A percentile compares a stretch with the other conserved stretches of the same genome.
Conservation (phyloP, 139 green algal species). For the Tetradesmus lagerheimii region DNA sequence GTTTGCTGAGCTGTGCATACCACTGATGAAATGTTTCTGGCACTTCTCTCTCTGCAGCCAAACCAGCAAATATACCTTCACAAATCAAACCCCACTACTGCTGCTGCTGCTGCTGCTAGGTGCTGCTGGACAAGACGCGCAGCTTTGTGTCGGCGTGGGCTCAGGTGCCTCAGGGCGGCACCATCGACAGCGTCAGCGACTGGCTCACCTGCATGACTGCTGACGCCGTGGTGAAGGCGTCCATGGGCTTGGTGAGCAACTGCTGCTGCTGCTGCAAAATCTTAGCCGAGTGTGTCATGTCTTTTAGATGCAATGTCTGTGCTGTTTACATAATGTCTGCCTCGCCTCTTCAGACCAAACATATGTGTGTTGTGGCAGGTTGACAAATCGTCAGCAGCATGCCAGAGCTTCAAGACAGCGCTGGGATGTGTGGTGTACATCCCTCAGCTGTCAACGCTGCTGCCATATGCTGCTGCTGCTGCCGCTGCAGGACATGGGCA, state of each 20-base stretch:
- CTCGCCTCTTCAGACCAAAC: too few species aligned
- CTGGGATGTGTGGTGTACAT: background rate
- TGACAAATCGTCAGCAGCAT: too few species aligned
- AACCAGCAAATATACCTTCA: too few species aligned
- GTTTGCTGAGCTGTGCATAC: too few species aligned
- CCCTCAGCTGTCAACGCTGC: background rate
- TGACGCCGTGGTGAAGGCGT: slow-evolving; percentile 38
- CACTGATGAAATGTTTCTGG: too few species aligned
- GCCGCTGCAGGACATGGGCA: slow-evolving; percentile 30
- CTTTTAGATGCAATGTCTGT: too few species aligned
- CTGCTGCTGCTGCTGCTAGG: background rate
- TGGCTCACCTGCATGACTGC: slow-evolving; percentile 50
- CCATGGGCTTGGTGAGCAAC: slow-evolving; percentile 23
- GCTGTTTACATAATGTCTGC: too few species aligned
- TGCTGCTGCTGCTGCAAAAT: slow-evolving; percentile 1
- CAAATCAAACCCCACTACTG: too few species aligned
- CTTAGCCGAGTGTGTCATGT: too few species aligned
- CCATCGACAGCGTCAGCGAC: slow-evolving; percentile 18
- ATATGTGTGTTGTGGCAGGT: too few species aligned
- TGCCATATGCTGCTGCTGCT: background rate
- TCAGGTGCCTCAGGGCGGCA: background rate
- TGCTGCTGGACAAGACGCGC: slow-evolving; percentile 42
- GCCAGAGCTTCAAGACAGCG: too few species aligned
- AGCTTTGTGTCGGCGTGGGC: slow-evolving; percentile 34
- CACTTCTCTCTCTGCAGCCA: too few species aligned